phyloP scores from a whole-genome alignment of 208 protist species.

The Trypanosoma boissoni region DNA sequence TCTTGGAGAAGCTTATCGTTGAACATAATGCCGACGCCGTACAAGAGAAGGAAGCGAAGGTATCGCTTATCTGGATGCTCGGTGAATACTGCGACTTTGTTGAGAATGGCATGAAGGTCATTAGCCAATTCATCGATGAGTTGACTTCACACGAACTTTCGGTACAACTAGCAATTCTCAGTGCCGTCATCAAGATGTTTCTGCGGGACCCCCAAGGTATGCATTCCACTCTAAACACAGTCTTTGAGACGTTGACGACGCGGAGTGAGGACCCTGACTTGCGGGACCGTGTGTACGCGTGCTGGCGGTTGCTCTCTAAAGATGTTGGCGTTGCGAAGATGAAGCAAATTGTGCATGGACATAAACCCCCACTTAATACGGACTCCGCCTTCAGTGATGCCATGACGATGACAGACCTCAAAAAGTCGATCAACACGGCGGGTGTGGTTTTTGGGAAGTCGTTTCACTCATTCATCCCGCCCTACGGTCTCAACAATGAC shows the following conservation, averaged over 20 bases:
- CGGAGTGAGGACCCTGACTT: slow-evolving; percentile 97
- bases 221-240: slow-evolving; percentile 54
- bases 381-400: slow-evolving; percentile 92
- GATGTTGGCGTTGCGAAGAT: slow-evolving; percentile 96
- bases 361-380: slow-evolving; percentile 90
- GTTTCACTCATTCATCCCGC: slow-evolving; percentile 91
- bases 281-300: slow-evolving; percentile 98
- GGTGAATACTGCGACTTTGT: slow-evolving; percentile 98
- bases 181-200: slow-evolving; percentile 98
- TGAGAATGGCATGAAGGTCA: slow-evolving; percentile 93
- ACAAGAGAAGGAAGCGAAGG: slow-evolving; percentile 97
- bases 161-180: slow-evolving; percentile 92
- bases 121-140: slow-evolving; percentile 95
- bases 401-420: slow-evolving; percentile 87
- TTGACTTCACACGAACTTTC: slow-evolving; percentile 85
- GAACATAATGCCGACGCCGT: slow-evolving; percentile 84
- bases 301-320: slow-evolving; percentile 98
- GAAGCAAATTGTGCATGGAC: slow-evolving; percentile 86
- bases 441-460: slow-evolving; percentile 96
- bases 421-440: slow-evolving; percentile 90
- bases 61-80: slow-evolving; percentile 99
- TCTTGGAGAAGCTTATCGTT: slow-evolving; percentile 63
- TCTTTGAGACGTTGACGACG: slow-evolving; percentile 68
- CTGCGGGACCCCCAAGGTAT: slow-evolving; percentile 87
- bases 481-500: slow-evolving; percentile 62